Evolutionary conservation across 306 rosid species (phyloP).

Genomic region (Alnus glutinosa): DNA sequence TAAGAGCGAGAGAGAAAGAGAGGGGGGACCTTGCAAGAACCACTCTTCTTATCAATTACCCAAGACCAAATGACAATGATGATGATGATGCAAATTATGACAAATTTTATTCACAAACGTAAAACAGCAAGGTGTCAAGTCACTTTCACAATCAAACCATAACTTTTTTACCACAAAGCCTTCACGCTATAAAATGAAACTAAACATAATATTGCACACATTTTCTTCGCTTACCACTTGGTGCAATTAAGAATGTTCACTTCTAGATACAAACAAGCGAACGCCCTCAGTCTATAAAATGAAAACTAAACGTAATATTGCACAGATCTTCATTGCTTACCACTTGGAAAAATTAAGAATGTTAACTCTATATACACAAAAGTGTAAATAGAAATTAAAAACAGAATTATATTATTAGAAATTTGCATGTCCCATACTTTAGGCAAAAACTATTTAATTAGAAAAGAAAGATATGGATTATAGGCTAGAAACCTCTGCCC

Average conservation of each 20-base stretch:
- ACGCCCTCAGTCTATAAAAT: neutral
- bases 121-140: neutral
- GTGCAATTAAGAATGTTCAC: neutral
- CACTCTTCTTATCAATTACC: neutral
- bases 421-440: neutral
- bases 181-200: neutral
- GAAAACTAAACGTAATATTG: neutral
- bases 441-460: neutral
- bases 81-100: neutral
- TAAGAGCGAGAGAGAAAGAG: neutral
- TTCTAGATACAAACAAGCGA: neutral
- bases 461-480: neutral
- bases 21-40: no score
- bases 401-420: neutral
- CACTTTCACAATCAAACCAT: neutral
- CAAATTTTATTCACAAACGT: neutral
- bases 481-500: constrained; percentile 17
- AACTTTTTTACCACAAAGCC: neutral
- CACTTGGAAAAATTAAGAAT: neutral
- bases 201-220: neutral
- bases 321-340: neutral
- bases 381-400: neutral
- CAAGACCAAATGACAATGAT: neutral
- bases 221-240: neutral
- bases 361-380: neutral